Base-by-base conservation (phyloP, 208 protist genomes). In the Leishmania martiniquensis region DNA sequence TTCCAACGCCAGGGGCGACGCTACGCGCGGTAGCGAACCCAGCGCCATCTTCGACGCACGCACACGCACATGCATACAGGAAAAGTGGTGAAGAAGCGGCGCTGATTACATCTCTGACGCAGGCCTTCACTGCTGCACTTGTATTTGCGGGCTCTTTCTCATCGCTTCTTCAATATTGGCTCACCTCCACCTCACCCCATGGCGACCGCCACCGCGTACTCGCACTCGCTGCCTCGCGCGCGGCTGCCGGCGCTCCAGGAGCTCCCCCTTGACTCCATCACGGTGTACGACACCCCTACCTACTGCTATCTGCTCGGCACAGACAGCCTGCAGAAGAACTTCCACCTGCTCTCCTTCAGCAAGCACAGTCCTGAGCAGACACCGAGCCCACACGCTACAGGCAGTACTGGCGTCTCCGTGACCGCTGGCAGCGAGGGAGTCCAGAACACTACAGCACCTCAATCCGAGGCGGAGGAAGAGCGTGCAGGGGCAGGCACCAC, bases 241-340 rank as follows among this genome's bases (percentile, higher is more conserved):
- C 63, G 70, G 54, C 34, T 81, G 32, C 68, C 75, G 7, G 60
- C 32, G 32, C 37, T 78, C 55, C 67, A 74, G 66, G 73, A 83
- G 39, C 55, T 76, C 13, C 68, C 86, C 15, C 68, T 93, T 20
- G 87, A 94, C 32, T 70, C 66, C 55, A 86, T 96, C 45, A 70
- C 75, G 37, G 82, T 85, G 37, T 93, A 86, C 80, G 85, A 94
- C 67, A 90, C 84, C 0, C 79, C 87, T 13, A 85, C 85, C 20
- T 82, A 87, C 57, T 90, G 85, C 54, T 89, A 93, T 69, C 63
- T 91, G 57, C 80, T 95, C 44, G 89, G 85, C 5, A 91, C 89
- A 0, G 81, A 92, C 68, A 80, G 66, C 55, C 52, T 72, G 37
- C 71, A 74, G 44, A 70, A 70, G 32, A 68, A 78, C 69, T 87